Evolutionary conservation across 352 stramenopile genomes (phyloP).

Genomic region (Pythium folliculosum): DNA sequence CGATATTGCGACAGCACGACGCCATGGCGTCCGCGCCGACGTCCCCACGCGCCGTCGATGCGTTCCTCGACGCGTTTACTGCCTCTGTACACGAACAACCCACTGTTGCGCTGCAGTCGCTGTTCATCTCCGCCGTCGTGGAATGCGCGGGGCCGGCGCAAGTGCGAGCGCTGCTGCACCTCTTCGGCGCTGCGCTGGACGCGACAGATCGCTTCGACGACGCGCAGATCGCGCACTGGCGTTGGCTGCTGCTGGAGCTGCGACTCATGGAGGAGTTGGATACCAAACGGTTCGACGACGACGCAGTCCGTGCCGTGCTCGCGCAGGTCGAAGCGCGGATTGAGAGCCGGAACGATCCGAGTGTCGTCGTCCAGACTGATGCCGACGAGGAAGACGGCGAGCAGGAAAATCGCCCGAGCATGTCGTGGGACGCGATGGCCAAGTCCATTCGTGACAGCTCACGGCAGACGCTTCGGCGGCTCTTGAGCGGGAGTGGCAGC

Average conservation of each 20-base stretch:
- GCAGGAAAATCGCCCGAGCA: not conserved
- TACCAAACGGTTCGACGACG: slow-evolving; percentile 13
- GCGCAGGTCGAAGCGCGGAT: slow-evolving; percentile 10
- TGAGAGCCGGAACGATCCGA: not conserved
- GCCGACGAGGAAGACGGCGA: not conserved
- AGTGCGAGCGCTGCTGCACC: not conserved
- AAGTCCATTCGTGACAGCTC: slow-evolving; percentile 5
- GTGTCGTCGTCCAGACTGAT: not conserved
- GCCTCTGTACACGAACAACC: not conserved
- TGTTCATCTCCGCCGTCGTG: slow-evolving; percentile 15
- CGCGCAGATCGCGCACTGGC: slow-evolving; percentile 7
- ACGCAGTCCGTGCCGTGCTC: not conserved
- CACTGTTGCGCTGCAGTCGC: not conserved
- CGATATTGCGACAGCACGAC: not conserved
- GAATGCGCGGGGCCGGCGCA: slow-evolving; percentile 1
- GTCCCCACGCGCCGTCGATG: not conserved
- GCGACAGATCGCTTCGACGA: not conserved
- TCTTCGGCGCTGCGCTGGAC: not conserved
- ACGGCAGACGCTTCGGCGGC: not conserved
- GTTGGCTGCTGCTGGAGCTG: slow-evolving; percentile 20
- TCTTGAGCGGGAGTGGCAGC: slow-evolving; percentile 8
- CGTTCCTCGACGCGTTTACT: slow-evolving; percentile 20
- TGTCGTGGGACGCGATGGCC: slow-evolving; percentile 11
- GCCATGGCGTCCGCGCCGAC: slow-evolving; percentile 4
- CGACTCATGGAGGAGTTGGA: slow-evolving; percentile 19